These are phyloP conservation scores for Taiozyma sp. DNA, from an alignment of 1,139 yeast species.

Conservation along the genomic window DNA sequence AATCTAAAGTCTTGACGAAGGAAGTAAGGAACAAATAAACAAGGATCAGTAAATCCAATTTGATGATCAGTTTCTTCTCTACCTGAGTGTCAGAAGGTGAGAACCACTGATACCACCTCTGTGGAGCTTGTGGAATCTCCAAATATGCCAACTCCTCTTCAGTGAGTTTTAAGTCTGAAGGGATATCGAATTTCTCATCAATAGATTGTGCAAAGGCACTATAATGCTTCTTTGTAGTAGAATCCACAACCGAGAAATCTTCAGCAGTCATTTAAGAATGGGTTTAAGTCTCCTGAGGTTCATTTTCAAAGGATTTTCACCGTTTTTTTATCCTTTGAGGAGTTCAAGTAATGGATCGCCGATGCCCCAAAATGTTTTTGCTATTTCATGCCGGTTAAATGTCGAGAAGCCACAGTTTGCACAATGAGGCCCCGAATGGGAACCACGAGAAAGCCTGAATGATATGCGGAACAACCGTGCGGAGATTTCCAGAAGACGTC, in stretches of 20 bases:
- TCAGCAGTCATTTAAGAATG: neutral
- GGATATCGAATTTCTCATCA: neutral
- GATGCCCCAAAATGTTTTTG: neutral
- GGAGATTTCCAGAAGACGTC: neutral
- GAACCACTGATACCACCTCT: constrained; percentile 65
- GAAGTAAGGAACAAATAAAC: constrained; percentile 57
- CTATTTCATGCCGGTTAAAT: neutral
- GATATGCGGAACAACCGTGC: too few relatives aligned
- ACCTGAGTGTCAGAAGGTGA: constrained; percentile 49
- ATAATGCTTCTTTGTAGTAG: neutral
- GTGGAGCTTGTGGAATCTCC: constrained; percentile 4
- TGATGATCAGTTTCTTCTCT: constrained; percentile 47
- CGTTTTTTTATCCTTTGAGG: neutral
- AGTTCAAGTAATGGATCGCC: neutral
- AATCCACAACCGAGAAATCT: neutral
- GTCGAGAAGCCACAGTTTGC: neutral
- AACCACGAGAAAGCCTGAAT: neutral
- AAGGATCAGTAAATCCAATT: constrained; percentile 56
- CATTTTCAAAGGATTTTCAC: too few relatives aligned
- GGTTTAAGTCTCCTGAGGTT: neutral
- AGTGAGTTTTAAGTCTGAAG: constrained; percentile 1
- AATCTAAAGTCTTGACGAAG: constrained; percentile 69
- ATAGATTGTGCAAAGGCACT: neutral
- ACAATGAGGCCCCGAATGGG: neutral
- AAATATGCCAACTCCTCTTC: constrained; percentile 1